A percentile compares a stretch with the other conserved stretches of the same genome.
phyloP scores from a whole-genome alignment of 441 rosid genomes.

The Populus hybrid region DNA sequence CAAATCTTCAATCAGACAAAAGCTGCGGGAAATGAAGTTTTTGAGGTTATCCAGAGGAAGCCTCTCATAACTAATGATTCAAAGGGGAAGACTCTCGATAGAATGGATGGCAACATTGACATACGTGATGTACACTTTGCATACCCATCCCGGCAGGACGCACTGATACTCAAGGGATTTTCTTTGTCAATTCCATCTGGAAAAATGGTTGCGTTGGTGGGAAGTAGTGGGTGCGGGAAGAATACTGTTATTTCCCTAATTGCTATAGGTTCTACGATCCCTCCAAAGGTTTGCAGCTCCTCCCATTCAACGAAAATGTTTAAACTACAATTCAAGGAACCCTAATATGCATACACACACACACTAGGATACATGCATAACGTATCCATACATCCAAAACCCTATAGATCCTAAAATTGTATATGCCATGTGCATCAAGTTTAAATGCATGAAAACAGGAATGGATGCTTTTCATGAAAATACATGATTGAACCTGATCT shows the following conservation, averaged over 20 bases:
- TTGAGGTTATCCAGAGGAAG: constrained; percentile 47
- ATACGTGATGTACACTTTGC: constrained; percentile 43
- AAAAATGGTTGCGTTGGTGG: constrained; percentile 55
- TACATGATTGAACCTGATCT: too few relatives aligned
- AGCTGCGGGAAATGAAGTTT: constrained; percentile 62
- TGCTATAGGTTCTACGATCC: constrained; percentile 66
- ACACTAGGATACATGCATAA: neutral
- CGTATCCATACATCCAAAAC: too few relatives aligned
- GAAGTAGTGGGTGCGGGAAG: constrained; percentile 73
- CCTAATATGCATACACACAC: neutral
- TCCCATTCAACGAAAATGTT: neutral
- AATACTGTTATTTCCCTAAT: constrained; percentile 58
- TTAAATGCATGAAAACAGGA: too few relatives aligned
- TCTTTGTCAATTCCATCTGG: constrained; percentile 61
- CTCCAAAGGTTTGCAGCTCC: constrained; percentile 31
- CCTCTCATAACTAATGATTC: constrained; percentile 32
- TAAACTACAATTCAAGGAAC: neutral
- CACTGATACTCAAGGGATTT: constrained; percentile 45
- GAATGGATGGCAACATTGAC: constrained; percentile 48
- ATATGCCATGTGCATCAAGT: too few relatives aligned
- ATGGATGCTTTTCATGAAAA: too few relatives aligned
- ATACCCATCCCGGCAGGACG: constrained; percentile 56
- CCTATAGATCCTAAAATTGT: too few relatives aligned
- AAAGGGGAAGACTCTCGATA: constrained; percentile 21
- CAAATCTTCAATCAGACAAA: constrained; percentile 65